Evolutionary conservation across 768 basidiomycete species (phyloP), one percentile per base, ranked within the genome.

Genomic region (Suillus discolor): DNA sequence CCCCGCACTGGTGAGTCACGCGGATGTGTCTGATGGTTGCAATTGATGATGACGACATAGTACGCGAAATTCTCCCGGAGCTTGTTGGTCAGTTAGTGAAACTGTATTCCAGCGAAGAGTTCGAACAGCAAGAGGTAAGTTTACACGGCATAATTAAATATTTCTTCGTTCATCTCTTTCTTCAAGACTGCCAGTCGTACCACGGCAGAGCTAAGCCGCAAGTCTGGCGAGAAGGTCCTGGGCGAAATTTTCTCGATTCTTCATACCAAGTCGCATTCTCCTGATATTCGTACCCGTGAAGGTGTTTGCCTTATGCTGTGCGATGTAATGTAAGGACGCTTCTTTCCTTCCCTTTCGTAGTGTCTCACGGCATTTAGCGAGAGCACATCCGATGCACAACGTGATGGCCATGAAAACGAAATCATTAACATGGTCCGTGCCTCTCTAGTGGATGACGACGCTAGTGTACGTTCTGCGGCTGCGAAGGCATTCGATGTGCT

Each of bases 141-240:
- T 11, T 11, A 23, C 28, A 12, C 9, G 34, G 51, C 16, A 34
- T n/a, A 25, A 31, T 44, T 28, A 42, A 7, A 53, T 42, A 63
- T 62, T 36, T 42, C 44, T 47, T 66, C 61, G 62, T 61, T 66
- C 20, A 44, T 39, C 51, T 25, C 69, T 68, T 36, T n/a, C n/a
- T 47, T 44, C 34, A 69, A 96, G 94, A 97, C 92, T 28, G 94
- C 94, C n/a, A 85, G 87, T 18, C 86, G 94, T 45, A 97, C 96
- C 2, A 86, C 93, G 8, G 85, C 87, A 13, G 97, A 99, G 74
- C 77, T 98, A 0, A 97, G 94, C 75, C 90, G 92, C 75, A 99
- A 98, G 78, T 96, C 96, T 70, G 97, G 97, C 18, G 97, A 99
- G 76, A 88, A 90, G 64, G 89, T 97, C 65, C 72, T 99, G 44